A percentile compares a stretch with the other conserved stretches of the same genome.
Evolutionary conservation across 2,329 filamentous ascomycete genomes (phyloP).

Genomic region (Colletotrichum trifolii): DNA sequence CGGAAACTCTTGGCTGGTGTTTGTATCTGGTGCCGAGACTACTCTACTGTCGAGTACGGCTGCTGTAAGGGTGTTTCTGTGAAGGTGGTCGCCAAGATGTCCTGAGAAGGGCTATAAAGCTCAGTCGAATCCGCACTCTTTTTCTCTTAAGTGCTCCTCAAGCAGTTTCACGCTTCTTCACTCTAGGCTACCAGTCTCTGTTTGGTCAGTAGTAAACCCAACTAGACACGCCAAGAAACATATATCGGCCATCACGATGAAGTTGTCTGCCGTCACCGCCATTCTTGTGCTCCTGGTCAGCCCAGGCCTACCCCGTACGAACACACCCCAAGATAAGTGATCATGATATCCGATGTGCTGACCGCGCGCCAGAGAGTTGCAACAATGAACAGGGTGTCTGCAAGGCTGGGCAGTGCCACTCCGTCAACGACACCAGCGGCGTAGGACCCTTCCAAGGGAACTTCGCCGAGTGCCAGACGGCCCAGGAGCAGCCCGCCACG

Average conservation of each 20-base stretch:
- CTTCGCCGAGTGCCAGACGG: constrained; percentile 2
- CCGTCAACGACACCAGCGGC: constrained; percentile 10
- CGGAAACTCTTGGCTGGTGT: too few relatives aligned
- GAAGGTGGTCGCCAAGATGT: too few relatives aligned
- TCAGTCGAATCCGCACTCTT: too few relatives aligned
- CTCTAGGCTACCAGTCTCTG: too few relatives aligned
- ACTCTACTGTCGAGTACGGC: too few relatives aligned
- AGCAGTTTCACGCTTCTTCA: too few relatives aligned
- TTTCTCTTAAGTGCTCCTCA: too few relatives aligned
- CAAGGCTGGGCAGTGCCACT: constrained; percentile 4
- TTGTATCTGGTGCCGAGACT: too few relatives aligned
- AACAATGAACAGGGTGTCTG: constrained; percentile 10
- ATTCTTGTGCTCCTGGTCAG: not conserved
- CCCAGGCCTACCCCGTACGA: not conserved
- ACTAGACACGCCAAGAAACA: too few relatives aligned
- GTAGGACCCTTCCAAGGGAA: constrained; percentile 2
- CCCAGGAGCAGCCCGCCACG: not conserved
- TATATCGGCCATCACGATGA: not conserved
- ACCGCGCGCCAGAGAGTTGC: constrained; percentile 2
- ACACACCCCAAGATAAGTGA: not conserved
- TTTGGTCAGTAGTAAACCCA: too few relatives aligned
- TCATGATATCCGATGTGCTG: not conserved
- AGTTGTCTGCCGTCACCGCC: not conserved
- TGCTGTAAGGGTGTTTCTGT: too few relatives aligned
- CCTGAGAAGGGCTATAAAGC: too few relatives aligned